Percentiles rank a stretch among this genome's conserved stretches.
phyloP scores from a whole-genome alignment of 1,284 basidiomycete genomes.

The Ganoderma lucidum region DNA sequence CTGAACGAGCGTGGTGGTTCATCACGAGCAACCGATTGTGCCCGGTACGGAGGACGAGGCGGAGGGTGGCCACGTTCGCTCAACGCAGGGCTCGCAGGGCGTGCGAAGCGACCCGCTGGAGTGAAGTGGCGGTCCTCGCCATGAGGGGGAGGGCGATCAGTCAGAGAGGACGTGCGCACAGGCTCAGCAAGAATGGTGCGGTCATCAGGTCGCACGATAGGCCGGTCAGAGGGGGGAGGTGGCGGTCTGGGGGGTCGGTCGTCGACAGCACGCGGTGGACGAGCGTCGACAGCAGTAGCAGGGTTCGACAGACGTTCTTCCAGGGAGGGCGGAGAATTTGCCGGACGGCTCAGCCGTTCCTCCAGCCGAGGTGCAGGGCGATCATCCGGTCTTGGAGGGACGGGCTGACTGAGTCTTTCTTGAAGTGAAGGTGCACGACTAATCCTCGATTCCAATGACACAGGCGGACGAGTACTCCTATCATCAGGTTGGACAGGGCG shows the following conservation, averaged over 20 bases:
- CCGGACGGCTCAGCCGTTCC: slow-evolving; percentile 33
- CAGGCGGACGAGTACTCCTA: slow-evolving; percentile 27
- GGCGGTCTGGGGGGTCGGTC: slow-evolving; percentile 31
- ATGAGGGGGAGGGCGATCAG: slow-evolving; percentile 21
- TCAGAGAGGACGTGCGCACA: slow-evolving; percentile 27
- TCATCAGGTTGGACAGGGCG: slow-evolving; percentile 32
- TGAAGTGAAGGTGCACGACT: slow-evolving; percentile 38
- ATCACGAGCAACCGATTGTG: slow-evolving; percentile 39
- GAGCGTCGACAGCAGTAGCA: slow-evolving; percentile 30
- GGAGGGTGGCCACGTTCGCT: slow-evolving; percentile 31
- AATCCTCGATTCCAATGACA: slow-evolving; percentile 41
- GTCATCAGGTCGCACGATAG: slow-evolving; percentile 31
- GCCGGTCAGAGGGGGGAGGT: slow-evolving; percentile 29
- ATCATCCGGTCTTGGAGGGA: slow-evolving; percentile 30
- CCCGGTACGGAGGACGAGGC: slow-evolving; percentile 31
- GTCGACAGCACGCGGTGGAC: slow-evolving; percentile 28
- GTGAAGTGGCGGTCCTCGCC: slow-evolving; percentile 37
- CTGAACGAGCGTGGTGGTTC: slow-evolving; percentile 37
- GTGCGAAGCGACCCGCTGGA: slow-evolving; percentile 33
- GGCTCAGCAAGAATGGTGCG: slow-evolving; percentile 34
- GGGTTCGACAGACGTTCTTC: slow-evolving; percentile 38
- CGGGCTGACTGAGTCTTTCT: slow-evolving; percentile 37
- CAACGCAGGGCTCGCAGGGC: slow-evolving; percentile 27
- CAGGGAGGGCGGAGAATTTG: slow-evolving; percentile 25
- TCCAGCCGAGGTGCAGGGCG: slow-evolving; percentile 29